A percentile compares a stretch with the other conserved stretches of the same genome.
These are phyloP conservation scores for Cochliopodium minus DNA, from an alignment of 208 protist genomes.

Conservation along the genomic window DNA sequence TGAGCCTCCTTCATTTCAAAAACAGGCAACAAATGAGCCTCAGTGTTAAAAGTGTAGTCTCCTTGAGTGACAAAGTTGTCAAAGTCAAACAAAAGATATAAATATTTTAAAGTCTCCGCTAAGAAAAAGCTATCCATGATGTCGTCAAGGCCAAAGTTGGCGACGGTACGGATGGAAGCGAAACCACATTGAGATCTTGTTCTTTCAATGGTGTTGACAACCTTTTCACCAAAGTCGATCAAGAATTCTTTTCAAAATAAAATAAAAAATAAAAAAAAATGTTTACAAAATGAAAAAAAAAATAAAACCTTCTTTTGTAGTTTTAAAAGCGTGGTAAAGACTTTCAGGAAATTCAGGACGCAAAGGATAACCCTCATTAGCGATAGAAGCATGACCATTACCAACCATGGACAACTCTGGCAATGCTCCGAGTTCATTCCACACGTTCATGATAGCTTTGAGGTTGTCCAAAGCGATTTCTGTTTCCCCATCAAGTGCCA, in stretches of 20 bases:
- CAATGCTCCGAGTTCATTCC: conserved; percentile 40
- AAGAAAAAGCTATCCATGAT: conserved; percentile 75
- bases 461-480: conserved; percentile 28
- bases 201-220: no score
- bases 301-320: conserved; percentile 26
- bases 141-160: conserved; percentile 35
- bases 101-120: conserved; percentile 79
- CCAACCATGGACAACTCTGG: conserved; percentile 34
- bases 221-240: no score
- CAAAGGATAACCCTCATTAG: conserved; percentile 32
- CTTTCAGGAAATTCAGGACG: conserved; percentile 45
- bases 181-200: conserved; percentile 47
- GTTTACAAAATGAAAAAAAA: no score
- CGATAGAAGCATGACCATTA: neutral
- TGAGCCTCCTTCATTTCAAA: no score
- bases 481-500: no score
- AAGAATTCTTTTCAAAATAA: no score
- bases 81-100: conserved; percentile 70
- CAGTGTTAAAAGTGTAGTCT: conserved; percentile 18
- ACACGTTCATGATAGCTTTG: conserved; percentile 39
- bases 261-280: no score
- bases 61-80: conserved; percentile 25
- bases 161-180: conserved; percentile 22
- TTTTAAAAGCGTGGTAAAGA: conserved; percentile 32
- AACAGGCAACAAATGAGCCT: conserved; percentile 24